phyloP scores from a whole-genome alignment of 331 rosid species.

The Arachis monticola region DNA sequence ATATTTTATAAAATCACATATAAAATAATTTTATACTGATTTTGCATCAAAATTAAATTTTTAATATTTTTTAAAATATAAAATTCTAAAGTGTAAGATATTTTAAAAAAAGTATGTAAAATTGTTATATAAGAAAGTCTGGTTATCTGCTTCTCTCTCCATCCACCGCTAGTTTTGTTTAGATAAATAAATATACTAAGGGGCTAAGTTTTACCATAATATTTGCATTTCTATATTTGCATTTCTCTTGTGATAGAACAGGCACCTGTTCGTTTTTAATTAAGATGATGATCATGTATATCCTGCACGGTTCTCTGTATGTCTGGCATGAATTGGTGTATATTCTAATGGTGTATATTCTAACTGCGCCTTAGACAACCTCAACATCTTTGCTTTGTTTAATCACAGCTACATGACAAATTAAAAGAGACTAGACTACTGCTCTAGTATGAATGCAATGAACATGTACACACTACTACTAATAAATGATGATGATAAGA shows the following conservation, averaged over 20 bases:
- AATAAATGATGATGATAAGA: too few species aligned
- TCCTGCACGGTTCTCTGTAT: conserved; percentile 4
- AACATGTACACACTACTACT: not conserved
- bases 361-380: not conserved
- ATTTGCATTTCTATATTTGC: not conserved
- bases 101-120: not conserved
- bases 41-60: too few species aligned
- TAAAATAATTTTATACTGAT: too few species aligned
- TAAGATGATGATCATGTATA: not conserved
- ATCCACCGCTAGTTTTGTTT: conserved; percentile 24
- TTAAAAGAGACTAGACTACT: not conserved
- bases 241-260: not conserved
- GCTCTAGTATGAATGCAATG: conserved; percentile 21
- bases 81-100: too few species aligned
- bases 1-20: too few species aligned
- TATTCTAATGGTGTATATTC: not conserved
- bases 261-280: not conserved
- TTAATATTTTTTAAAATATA: too few species aligned
- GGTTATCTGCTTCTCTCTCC: not conserved
- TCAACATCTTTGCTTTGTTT: not conserved
- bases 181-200: not conserved
- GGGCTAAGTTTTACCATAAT: not conserved
- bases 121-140: not conserved
- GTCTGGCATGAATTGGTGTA: not conserved
- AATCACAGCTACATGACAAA: not conserved